Base-by-base conservation (phyloP, 2,329 filamentous ascomycete genomes). In the Aspergillus luchuensis region DNA sequence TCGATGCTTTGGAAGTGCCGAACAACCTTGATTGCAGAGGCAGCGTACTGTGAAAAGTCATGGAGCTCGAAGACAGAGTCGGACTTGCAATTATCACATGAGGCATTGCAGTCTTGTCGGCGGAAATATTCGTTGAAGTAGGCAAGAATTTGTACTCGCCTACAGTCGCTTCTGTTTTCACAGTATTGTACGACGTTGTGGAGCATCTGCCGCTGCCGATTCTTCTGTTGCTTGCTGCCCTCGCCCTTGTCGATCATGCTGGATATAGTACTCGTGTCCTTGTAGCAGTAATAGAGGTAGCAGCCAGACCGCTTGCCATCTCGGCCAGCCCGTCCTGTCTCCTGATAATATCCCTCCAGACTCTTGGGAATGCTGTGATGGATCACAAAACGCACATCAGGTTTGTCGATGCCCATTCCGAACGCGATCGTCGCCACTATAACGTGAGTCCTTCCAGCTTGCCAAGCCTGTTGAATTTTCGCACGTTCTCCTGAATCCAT, bases 371-470 rank as follows among this genome's bases (percentile, higher is more conserved):
- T 83, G 47, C 88, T 91, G 70, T 96, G 89, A 72, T 99, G 96
- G 43, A 99, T 91, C 36, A 99, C 95, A 73, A 96, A 99, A 28
- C 95, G 90, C 51, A 99, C 95, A 73, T 99, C 90, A 0, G 93
- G 87, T 75, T 99, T 99, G 80, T 99, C 95, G 66, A 99, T 99
- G n/a, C 95, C 95, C 95, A 99, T 99, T 6, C 95, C 95, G 73
- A 99, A 99, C 23, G 95, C 95, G 74, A 99, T 98, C 0, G 95
- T 99, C 19, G 95, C 96, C 53, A 99, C 95, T 47, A 99, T 96
- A 36, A 99, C 91, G 67, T 97, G 90, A 69, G 89, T 85, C 55
- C 82, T 79, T 5, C 92, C 92, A 47, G 79, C 80, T 74, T 99
- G 95, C 95, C 95, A 99, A 30, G 87, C 77, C 62, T 85, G 85